phyloP scores from a whole-genome alignment of 139 green algal genomes.

The Desmodesmus armatus region DNA sequence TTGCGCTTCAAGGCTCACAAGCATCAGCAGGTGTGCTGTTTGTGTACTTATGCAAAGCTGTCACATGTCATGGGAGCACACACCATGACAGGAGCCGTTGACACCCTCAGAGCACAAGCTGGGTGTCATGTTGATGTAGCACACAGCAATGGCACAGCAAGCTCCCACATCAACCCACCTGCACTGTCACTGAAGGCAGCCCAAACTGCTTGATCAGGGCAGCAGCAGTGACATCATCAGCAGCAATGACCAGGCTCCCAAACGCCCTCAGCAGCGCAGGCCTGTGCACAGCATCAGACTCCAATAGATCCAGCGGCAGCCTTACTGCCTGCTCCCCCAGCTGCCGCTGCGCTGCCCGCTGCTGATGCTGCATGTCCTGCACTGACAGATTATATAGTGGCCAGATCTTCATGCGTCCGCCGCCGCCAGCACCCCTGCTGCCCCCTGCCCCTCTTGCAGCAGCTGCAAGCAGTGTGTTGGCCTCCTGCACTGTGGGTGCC shows the following conservation, averaged over 20 bases:
- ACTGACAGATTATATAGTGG: slow-evolving; percentile 47
- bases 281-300: slow-evolving; percentile 3
- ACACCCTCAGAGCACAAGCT: no score
- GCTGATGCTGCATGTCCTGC: neutral
- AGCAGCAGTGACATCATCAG: slow-evolving; percentile 50
- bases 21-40: no score
- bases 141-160: no score
- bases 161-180: no score
- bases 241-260: slow-evolving; percentile 56
- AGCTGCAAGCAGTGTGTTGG: slow-evolving; percentile 24
- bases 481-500: neutral
- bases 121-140: no score
- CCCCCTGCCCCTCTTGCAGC: neutral
- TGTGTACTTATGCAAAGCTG: no score
- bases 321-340: slow-evolving; percentile 27
- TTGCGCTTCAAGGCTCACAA: no score
- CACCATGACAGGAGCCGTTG: no score
- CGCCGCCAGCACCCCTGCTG: neutral
- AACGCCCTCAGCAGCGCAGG: slow-evolving; percentile 56
- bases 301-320: slow-evolving; percentile 51
- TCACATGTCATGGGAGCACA: no score
- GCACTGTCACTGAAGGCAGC: no score
- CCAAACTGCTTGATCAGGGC: slow-evolving; percentile 44
- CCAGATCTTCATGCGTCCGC: slow-evolving; percentile 50
- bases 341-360: slow-evolving; percentile 45